Base-by-base conservation (phyloP, 768 basidiomycete species). In the Suillus discolor region DNA sequence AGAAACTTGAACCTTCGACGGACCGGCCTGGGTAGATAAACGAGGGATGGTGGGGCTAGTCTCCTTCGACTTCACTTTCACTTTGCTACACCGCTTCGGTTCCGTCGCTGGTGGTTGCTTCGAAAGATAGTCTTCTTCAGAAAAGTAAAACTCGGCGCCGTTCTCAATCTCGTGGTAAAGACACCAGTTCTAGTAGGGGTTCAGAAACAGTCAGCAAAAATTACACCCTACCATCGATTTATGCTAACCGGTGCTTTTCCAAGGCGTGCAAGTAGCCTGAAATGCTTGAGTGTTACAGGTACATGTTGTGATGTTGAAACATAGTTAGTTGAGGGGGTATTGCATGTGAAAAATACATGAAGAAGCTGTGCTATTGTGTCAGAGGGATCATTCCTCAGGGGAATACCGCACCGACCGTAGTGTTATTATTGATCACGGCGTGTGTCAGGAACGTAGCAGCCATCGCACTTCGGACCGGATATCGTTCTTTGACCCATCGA, bases 241-340 rank as follows among this genome's bases (percentile, higher is more conserved):
- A 62, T 75, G 18, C 89, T 71, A 71, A 89, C 89, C 11, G 88
- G 85, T 36, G 81, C 77, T 66, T 82, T 82, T 23, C 90, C 90
- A 20, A 93, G 77, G 53, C 82, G 84, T 4, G 91, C 91, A 57
- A 93, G 81, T n/a, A 89, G 71, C 72, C 87, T 84, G 78, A 93
- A 93, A 71, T 92, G 91, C 71, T 90, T 87, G 61, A 93, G 77
- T 6, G 91, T 93, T 39, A 92, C 72, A 25, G 91, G 92, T 34
- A 92, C 89, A 53, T 80, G 85, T 8, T 68, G 65, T 34, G 68
- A 66, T 16, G 70, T 67, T 34, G 71, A 63, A 28, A 68, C 49
- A 45, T 72, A 70, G 57, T 67, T 69, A 38, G 68, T 66, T 23
- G 66, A 71, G n/a, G 74, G 67, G 6, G 72, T 72, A 49, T 59